Base-by-base conservation (phyloP, 139 green algal genomes). In the Coelastrella sp. region DNA sequence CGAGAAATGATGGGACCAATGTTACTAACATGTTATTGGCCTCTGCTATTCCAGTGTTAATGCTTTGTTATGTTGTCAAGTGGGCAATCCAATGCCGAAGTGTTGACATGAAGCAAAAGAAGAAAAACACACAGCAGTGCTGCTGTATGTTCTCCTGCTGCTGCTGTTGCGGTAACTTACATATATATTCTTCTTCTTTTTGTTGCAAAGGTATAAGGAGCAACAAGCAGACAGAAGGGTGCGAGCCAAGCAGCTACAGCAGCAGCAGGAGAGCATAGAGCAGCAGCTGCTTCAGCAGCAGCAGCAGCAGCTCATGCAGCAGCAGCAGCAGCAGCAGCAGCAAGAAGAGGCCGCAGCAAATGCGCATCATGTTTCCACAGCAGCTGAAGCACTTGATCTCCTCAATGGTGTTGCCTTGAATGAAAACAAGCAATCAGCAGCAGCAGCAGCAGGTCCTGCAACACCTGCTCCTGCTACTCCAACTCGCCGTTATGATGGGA, bases 291-390 rank as follows among this genome's bases (percentile, higher is more conserved):
- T 21, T 5, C 48, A 72, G 34, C 27, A 79, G 30, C 30, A 69
- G 48, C 48, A 85, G 79, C 45, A 85, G 66, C 66, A 86, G 66
- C 67, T 80, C 50, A 34, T 79, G 64, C 37, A 64, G 64, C 32
- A 67, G n/a, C n/a, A n/a, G 79, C 45, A 85, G 66, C 66, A 86
- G 66, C 67, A 86, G 67, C 48, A 85, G 64, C 37, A 64, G 64
- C 32, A 67, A 50, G 27, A 9, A n/a, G 76, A 57, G 21, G 53
- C 15, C 5, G 3, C 57, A 62, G 32, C 23, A 25, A 57, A 50
- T n/a, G n/a, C n/a, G n/a, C n/a, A n/a, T n/a, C n/a, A n/a, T n/a
- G n/a, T n/a, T n/a, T n/a, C n/a, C n/a, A n/a, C n/a, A n/a, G n/a
- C n/a, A n/a, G n/a, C n/a, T n/a, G n/a, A n/a, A n/a, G n/a, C n/a